Percentiles rank a stretch among this genome's conserved stretches.
These are phyloP conservation scores for Gryganskiella cystojenkinii DNA, from an alignment of 192 early-diverging fungal genomes.

Conservation along the genomic window DNA sequence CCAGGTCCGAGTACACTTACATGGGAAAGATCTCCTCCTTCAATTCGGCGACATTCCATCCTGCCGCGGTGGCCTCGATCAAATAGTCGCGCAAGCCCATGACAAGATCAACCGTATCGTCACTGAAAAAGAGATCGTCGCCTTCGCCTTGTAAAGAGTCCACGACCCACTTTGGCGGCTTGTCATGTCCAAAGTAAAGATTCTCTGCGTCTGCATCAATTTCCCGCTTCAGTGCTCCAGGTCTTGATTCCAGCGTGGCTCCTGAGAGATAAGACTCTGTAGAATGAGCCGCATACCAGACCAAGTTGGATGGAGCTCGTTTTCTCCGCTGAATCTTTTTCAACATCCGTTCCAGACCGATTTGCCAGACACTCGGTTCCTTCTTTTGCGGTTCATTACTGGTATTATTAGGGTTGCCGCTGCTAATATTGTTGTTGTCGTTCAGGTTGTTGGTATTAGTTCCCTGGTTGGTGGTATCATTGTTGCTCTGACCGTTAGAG, in stretches of 20 bases:
- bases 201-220: conserved; percentile 16
- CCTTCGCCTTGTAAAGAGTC: conserved; percentile 15
- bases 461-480: background rate
- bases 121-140: conserved; percentile 32
- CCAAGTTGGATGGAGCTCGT: conserved; percentile 40
- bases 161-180: conserved; percentile 34
- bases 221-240: background rate
- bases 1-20: no score
- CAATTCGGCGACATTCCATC: conserved; percentile 42
- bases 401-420: background rate
- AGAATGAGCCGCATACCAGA: conserved; percentile 38
- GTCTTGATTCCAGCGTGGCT: conserved; percentile 8
- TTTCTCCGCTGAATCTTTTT: conserved; percentile 48
- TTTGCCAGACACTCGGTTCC: conserved; percentile 31
- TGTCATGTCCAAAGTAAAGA: conserved; percentile 22
- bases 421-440: background rate
- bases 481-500: background rate
- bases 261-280: conserved; percentile 30
- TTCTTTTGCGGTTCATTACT: conserved; percentile 8
- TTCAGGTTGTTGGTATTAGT: background rate
- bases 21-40: conserved; percentile 32
- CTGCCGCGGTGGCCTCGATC: conserved; percentile 22
- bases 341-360: conserved; percentile 38
- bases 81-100: conserved; percentile 25
- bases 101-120: conserved; percentile 40